Base-by-base conservation (phyloP, 176 grass and related monocot genomes). In the Ampelocalamus luodianensis region DNA sequence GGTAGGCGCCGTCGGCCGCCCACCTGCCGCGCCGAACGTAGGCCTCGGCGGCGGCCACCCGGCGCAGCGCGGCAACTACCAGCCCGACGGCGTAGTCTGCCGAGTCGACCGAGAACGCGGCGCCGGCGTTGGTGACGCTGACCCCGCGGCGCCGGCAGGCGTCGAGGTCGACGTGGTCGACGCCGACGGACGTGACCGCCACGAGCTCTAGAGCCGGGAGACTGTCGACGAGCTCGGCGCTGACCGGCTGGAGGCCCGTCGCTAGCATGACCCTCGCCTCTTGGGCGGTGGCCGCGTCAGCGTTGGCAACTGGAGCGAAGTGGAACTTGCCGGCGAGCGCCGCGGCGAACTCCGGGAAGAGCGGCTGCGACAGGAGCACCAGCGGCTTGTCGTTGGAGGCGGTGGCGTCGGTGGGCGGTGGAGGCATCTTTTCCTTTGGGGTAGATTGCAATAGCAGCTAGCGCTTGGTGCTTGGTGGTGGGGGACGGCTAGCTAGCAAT, bases 61-160 rank as follows among this genome's bases (percentile, higher is more conserved):
- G 40, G 43, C 91, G 89, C 13, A 96, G 45, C 54, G 76, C 81
- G 71, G 85, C 82, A 22, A 96, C 5, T 26, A 90, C 43, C 15
- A 96, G 90, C 3, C 89, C 91, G 15, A 96, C 89, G 5, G 68
- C 87, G 61, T 85, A 92, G 65, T 93, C 91, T 0, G 91, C 91
- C 0, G 74, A 48, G 79, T 89, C 91, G 1, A 53, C 73, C 0
- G 94, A 58, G 65, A 86, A 90, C 0, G 84, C 77, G 0, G 26
- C 68, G 22, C 78, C 85, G 22, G 91, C 86, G 79, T 96, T 90
- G 13, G 91, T 89, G 18, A 93, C 89, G 5, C 12, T 12, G 55
- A 93, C 6, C 56, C 91, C 81, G 44, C 85, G 73, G 72, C 83
- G 50, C 3, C 84, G 74, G 85, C 94, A 93, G 2, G 60, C 79